A percentile compares a stretch with the other conserved stretches of the same genome.
Conservation (phyloP, 257 asterid genomes). For the Coffea eugenioides region DNA sequence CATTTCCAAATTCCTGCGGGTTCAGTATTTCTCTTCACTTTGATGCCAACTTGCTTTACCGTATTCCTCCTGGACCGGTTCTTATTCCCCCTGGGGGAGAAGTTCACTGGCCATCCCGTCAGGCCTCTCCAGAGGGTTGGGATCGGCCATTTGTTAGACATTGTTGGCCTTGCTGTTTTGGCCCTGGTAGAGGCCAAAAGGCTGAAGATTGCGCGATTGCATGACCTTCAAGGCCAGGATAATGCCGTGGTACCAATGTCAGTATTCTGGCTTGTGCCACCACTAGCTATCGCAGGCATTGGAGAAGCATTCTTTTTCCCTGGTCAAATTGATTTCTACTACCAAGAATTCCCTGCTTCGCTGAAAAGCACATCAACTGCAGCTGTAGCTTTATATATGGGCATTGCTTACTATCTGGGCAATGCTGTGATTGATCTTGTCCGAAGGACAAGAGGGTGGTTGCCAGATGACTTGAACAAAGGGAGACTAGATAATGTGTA, state of each 20-base stretch:
- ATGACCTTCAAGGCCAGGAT: constrained; percentile 15
- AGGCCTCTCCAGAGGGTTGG: constrained; percentile 63
- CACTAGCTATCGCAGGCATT: constrained; percentile 39
- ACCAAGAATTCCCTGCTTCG: constrained; percentile 34
- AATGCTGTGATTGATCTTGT: constrained; percentile 32
- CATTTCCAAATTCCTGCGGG: constrained; percentile 63
- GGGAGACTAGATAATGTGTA: constrained; percentile 71
- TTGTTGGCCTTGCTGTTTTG: constrained; percentile 44
- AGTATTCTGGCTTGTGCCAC: constrained; percentile 54
- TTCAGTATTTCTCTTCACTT: constrained; percentile 48
- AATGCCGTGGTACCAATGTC: constrained; percentile 26
- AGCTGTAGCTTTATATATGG: constrained; percentile 29
- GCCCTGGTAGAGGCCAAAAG: constrained; percentile 49
- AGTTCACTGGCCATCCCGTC: constrained; percentile 32
- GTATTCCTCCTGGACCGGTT: constrained; percentile 51
- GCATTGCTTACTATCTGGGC: constrained; percentile 31
- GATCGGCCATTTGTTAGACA: constrained; percentile 43
- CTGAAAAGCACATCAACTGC: constrained; percentile 38
- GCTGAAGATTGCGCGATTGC: background rate
- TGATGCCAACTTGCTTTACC: constrained; percentile 45
- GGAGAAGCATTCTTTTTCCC: constrained; percentile 42
- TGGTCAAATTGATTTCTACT: constrained; percentile 30
- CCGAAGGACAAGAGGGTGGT: constrained; percentile 44
- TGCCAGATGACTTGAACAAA: constrained; percentile 57
- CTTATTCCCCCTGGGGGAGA: constrained; percentile 46